phyloP scores from a whole-genome alignment of 2,329 filamentous ascomycete genomes.

The Cladosporium oxysporum region DNA sequence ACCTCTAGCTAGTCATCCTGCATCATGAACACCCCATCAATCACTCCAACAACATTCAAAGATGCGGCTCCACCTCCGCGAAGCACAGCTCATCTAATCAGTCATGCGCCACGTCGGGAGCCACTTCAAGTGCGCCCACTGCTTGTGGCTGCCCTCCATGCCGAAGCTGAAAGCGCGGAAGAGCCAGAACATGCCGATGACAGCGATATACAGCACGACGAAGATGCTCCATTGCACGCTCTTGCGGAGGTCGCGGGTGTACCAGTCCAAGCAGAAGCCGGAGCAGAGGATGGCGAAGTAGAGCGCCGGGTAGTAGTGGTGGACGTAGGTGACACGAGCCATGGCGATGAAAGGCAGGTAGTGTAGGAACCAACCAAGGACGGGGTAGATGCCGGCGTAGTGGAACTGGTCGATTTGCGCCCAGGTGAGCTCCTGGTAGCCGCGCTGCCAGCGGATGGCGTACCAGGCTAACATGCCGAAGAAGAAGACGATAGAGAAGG shows the following conservation, averaged over 20 bases:
- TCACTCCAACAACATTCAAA: not conserved
- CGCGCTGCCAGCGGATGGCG: slow-evolving; percentile 90
- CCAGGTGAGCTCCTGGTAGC: slow-evolving; percentile 78
- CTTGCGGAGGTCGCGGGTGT: slow-evolving; percentile 66
- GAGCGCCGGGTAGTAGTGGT: slow-evolving; percentile 97
- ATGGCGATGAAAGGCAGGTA: slow-evolving; percentile 95
- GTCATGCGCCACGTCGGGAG: slow-evolving; percentile 82
- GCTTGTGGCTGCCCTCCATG: slow-evolving; percentile 79
- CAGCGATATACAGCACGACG: slow-evolving; percentile 67
- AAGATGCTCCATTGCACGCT: slow-evolving; percentile 70
- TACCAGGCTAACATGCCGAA: slow-evolving; percentile 78
- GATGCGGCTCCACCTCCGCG: slow-evolving; percentile 24
- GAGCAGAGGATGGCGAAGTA: slow-evolving; percentile 93
- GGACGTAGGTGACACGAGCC: slow-evolving; percentile 98
- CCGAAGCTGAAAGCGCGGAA: slow-evolving; percentile 97
- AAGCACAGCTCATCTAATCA: slow-evolving; percentile 50
- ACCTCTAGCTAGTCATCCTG: not conserved
- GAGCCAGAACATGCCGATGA: slow-evolving; percentile 80
- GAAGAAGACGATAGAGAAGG: slow-evolving; percentile 73
- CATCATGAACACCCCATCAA: not conserved
- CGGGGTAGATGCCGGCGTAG: slow-evolving; percentile 87
- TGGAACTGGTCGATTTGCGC: slow-evolving; percentile 90
- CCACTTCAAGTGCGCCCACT: slow-evolving; percentile 95
- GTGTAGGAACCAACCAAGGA: slow-evolving; percentile 93
- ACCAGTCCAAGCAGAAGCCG: slow-evolving; percentile 87